Conservation (phyloP, 2,329 filamentous ascomycete genomes). For the Fusarium sp. region DNA sequence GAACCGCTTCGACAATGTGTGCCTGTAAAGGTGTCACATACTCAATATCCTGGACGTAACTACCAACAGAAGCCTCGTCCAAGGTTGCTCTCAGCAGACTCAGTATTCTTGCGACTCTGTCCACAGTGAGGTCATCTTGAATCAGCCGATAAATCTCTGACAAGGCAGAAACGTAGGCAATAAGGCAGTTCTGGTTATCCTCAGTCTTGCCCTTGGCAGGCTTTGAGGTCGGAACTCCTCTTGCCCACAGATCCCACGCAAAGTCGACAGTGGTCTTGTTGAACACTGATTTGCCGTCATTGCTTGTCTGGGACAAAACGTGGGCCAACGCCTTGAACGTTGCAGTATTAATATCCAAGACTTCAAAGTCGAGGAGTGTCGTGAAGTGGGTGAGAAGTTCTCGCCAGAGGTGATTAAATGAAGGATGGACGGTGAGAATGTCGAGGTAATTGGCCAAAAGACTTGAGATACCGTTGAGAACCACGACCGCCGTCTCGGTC, state of each 20-base stretch:
- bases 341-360: slow-evolving; percentile 79
- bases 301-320: slow-evolving; percentile 67
- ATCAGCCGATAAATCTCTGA: slow-evolving; percentile 83
- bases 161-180: slow-evolving; percentile 84
- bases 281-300: slow-evolving; percentile 57
- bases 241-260: slow-evolving; percentile 78
- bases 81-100: slow-evolving; percentile 78
- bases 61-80: slow-evolving; percentile 74
- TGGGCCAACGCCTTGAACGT: slow-evolving; percentile 75
- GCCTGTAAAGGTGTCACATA: slow-evolving; percentile 79
- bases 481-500: slow-evolving; percentile 80
- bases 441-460: slow-evolving; percentile 83
- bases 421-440: slow-evolving; percentile 72
- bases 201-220: slow-evolving; percentile 52
- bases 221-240: slow-evolving; percentile 68
- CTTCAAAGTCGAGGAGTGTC: slow-evolving; percentile 69
- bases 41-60: slow-evolving; percentile 79
- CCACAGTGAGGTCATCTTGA: slow-evolving; percentile 70
- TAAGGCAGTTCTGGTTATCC: slow-evolving; percentile 84
- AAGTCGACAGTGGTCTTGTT: slow-evolving; percentile 67
- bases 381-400: slow-evolving; percentile 78
- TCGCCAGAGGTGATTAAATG: slow-evolving; percentile 81
- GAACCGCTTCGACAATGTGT: slow-evolving; percentile 75
- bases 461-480: slow-evolving; percentile 78
- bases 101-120: slow-evolving; percentile 76